A percentile compares a stretch with the other conserved stretches of the same genome.
These are phyloP conservation scores for Hanseniaspora vineae DNA, from an alignment of 805 yeast genomes.

Conservation along the genomic window DNA sequence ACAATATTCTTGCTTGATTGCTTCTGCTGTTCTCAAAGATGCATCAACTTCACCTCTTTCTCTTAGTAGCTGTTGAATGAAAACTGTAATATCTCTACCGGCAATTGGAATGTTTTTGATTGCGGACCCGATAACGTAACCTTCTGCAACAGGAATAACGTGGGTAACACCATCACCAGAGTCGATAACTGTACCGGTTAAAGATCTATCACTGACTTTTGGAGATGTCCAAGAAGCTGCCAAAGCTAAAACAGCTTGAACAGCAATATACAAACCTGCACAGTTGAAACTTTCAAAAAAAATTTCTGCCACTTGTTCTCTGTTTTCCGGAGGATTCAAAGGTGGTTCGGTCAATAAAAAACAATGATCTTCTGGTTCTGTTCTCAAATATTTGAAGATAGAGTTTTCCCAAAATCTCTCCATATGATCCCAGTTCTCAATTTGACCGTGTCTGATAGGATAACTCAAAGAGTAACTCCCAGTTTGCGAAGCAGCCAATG, in stretches of 20 bases:
- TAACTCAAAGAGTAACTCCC: constrained; percentile 78
- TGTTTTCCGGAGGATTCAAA: constrained; percentile 96
- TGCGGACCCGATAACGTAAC: constrained; percentile 95
- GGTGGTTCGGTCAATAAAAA: constrained; percentile 96
- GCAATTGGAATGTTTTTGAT: constrained; percentile 97
- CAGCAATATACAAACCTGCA: constrained; percentile 97
- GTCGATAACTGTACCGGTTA: constrained; percentile 97
- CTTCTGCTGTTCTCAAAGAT: constrained; percentile 88
- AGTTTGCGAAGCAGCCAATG: constrained; percentile 80
- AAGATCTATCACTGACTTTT: constrained; percentile 85
- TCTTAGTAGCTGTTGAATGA: constrained; percentile 84
- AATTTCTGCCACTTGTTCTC: constrained; percentile 97
- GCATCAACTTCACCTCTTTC: constrained; percentile 96
- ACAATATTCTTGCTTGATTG: constrained; percentile 92
- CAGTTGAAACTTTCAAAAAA: constrained; percentile 98
- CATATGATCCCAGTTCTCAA: constrained; percentile 99
- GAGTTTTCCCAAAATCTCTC: constrained; percentile 98
- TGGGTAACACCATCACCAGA: constrained; percentile 99
- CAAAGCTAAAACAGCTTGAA: constrained; percentile 94
- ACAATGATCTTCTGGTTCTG: constrained; percentile 98
- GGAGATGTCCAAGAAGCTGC: constrained; percentile 99
- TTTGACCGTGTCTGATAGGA: constrained; percentile 95
- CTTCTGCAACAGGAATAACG: constrained; percentile 98
- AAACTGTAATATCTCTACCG: constrained; percentile 92
- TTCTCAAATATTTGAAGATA: constrained; percentile 87